These are phyloP conservation scores for Ophiocordyceps robertsii DNA, from an alignment of 2,329 filamentous ascomycete genomes.

Conservation along the genomic window DNA sequence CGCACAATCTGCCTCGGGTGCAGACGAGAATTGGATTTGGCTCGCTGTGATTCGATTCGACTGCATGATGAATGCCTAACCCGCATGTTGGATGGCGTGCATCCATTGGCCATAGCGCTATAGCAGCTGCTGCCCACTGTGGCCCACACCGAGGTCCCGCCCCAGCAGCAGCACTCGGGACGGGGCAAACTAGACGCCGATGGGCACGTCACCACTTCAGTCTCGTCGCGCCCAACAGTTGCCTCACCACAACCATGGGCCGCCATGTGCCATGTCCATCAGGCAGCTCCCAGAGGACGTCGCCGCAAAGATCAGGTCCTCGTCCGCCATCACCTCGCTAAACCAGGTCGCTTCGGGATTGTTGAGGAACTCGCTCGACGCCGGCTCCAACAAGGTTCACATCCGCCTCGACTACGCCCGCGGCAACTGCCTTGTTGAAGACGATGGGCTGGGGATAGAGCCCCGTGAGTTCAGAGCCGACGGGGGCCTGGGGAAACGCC, in stretches of 20 bases:
- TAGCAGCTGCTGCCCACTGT: no score
- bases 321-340: slow-evolving; percentile 63
- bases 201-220: no score
- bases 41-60: no score
- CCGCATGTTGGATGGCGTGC: no score
- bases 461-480: slow-evolving; percentile 55
- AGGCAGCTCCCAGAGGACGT: slow-evolving; percentile 56
- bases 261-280: slow-evolving; percentile 41
- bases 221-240: neutral
- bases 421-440: slow-evolving; percentile 68
- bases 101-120: no score
- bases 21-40: no score
- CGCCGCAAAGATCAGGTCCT: slow-evolving; percentile 71
- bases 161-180: no score
- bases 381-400: slow-evolving; percentile 52
- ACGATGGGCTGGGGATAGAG: slow-evolving; percentile 69
- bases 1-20: no score
- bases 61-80: no score
- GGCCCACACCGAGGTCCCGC: no score
- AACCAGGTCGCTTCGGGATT: slow-evolving; percentile 59
- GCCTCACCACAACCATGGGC: neutral
- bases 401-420: slow-evolving; percentile 61
- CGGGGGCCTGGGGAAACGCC: slow-evolving; percentile 59
- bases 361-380: slow-evolving; percentile 76
- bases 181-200: no score